phyloP scores from a whole-genome alignment of 106 monocot genomes.

The Posidonia australis region DNA sequence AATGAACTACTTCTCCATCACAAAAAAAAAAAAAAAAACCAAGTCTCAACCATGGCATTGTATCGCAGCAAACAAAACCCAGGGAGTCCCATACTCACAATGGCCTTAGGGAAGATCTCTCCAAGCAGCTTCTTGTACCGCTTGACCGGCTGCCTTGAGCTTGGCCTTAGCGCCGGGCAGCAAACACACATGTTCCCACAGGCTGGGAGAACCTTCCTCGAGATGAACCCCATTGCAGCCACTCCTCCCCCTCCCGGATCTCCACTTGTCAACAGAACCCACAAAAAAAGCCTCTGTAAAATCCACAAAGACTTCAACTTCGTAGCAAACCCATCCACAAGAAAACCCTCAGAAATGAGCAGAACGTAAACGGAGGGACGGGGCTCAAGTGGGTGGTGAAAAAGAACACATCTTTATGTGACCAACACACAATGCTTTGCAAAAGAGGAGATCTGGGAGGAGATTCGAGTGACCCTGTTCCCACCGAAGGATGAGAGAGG shows the following conservation, averaged over 20 bases:
- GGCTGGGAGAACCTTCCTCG: constrained; percentile 69
- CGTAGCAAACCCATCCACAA: too few species aligned
- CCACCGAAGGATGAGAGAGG: neutral
- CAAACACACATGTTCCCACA: constrained; percentile 93
- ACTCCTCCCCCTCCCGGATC: too few species aligned
- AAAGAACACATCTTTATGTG: neutral
- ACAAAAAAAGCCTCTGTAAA: too few species aligned
- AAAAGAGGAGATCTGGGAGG: neutral
- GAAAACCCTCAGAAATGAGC: too few species aligned
- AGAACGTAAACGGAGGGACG: neutral
- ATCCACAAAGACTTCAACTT: too few species aligned
- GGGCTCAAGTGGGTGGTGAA: neutral
- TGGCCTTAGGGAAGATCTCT: constrained; percentile 68
- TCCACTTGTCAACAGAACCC: too few species aligned
- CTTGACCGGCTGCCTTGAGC: constrained; percentile 80
- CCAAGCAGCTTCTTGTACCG: constrained; percentile 89
- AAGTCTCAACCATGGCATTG: too few species aligned
- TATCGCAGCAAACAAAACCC: too few species aligned
- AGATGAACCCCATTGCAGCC: constrained; percentile 83
- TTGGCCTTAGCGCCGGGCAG: constrained; percentile 83
- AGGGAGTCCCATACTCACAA: constrained; percentile 23
- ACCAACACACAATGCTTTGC: neutral
- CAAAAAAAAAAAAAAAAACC: too few species aligned
- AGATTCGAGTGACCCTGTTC: neutral
- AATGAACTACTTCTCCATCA: too few species aligned